phyloP scores from a whole-genome alignment of 1,284 basidiomycete genomes.

The Trichosporon inkin region DNA sequence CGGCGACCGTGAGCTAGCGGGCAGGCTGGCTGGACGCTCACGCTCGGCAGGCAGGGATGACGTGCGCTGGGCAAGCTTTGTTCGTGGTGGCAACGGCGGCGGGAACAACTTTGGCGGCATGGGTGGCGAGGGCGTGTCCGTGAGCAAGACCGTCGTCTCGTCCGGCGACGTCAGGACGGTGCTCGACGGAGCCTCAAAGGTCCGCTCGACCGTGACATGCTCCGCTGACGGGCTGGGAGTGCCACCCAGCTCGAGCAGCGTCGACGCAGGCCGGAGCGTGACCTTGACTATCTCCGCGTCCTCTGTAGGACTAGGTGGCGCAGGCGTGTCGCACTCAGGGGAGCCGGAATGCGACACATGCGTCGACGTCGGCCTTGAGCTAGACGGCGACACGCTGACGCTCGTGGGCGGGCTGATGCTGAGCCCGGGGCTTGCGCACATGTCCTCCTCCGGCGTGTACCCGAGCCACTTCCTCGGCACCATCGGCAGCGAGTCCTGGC shows the following conservation, averaged over 20 bases:
- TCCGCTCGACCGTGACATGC: not conserved
- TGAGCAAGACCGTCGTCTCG: not conserved
- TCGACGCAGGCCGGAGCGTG: not conserved
- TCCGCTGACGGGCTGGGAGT: not conserved
- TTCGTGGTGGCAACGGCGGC: not conserved
- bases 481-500: not conserved
- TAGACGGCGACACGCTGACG: not conserved
- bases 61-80: not conserved
- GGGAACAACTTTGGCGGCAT: not conserved
- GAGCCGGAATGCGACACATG: not conserved
- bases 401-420: not conserved
- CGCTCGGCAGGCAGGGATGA: not conserved
- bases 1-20: not conserved
- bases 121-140: not conserved
- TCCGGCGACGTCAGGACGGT: not conserved
- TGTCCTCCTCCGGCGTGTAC: not conserved
- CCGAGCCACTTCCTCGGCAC: constrained; percentile 1
- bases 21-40: not conserved
- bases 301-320: not conserved
- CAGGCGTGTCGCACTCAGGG: not conserved
- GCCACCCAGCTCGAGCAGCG: not conserved
- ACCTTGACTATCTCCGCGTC: not conserved
- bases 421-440: not conserved
- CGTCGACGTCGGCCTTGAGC: not conserved
- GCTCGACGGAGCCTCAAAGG: not conserved